These are phyloP conservation scores for Torrubiellomyces zombiae DNA, from an alignment of 2,329 filamentous ascomycete species.

Conservation along the genomic window DNA sequence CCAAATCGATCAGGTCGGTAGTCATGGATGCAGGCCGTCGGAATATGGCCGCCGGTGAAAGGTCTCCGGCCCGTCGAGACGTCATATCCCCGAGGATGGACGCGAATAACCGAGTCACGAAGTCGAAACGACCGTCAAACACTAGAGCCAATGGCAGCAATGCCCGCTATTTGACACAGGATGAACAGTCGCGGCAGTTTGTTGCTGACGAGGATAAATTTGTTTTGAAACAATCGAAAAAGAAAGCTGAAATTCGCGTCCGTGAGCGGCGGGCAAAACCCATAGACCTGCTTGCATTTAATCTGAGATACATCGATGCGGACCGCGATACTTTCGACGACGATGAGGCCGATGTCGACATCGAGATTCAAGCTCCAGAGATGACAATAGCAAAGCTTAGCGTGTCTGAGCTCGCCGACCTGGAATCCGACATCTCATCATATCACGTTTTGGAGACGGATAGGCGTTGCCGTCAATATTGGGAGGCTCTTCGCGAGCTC, in stretches of 20 bases:
- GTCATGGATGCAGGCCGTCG: conserved; percentile 37
- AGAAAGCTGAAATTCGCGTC: conserved; percentile 89
- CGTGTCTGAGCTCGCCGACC: conserved; percentile 49
- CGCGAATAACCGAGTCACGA: conserved; percentile 37
- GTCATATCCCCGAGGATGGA: conserved; percentile 40
- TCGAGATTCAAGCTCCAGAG: conserved; percentile 66
- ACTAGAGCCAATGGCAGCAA: conserved; percentile 12
- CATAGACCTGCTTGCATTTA: conserved; percentile 88
- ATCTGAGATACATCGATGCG: conserved; percentile 71
- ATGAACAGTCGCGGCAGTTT: conserved; percentile 66
- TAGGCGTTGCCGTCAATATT: conserved; percentile 67
- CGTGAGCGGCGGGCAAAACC: conserved; percentile 80
- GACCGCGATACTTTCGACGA: conserved; percentile 79
- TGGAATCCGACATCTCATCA: conserved; percentile 67
- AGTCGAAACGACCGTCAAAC: conserved; percentile 22
- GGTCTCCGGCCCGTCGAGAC: conserved; percentile 27
- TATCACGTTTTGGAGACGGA: conserved; percentile 72
- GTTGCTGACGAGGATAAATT: conserved; percentile 93
- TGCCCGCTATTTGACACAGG: conserved; percentile 45
- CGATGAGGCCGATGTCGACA: conserved; percentile 52
- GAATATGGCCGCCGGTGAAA: conserved; percentile 34
- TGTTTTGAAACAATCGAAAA: conserved; percentile 91
- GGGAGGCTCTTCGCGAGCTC: conserved; percentile 77
- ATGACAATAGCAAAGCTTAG: conserved; percentile 61
- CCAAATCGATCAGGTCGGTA: no score